Evolutionary conservation across 306 rosid species (phyloP), one percentile per base, ranked within the genome.

Genomic region (Acacia crassicarpa): DNA sequence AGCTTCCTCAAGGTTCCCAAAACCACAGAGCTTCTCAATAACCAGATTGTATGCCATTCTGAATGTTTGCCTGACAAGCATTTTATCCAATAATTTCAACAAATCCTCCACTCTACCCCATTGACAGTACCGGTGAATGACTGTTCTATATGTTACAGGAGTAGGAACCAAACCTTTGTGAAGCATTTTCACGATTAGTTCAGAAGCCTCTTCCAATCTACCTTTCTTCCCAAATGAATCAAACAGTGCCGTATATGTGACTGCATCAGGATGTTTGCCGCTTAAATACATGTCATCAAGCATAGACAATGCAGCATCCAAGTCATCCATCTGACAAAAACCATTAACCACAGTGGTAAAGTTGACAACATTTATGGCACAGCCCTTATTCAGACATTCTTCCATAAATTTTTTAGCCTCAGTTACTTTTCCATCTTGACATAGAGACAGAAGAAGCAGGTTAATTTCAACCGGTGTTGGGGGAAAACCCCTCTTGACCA

Each of bases 391-490:
- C 63, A 92, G 85, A 74, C 91, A 95, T 85, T 91, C 88, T 88
- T 93, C 95, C 82, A 93, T 73, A 81, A 88, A 87, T 67, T 66
- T 86, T 85, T 92, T 88, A 87, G 98, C 99, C 82, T 84, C 93
- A n/a, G 76, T n/a, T 73, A 77, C 80, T 85, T 87, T 87, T 82
- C 91, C 90, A 61, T 89, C 91, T 80, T 62, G 83, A 84, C 94
- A 89, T 23, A 93, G 89, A n/a, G 95, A 85, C 74, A 89, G 97
- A 80, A 91, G 80, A 71, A 93, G 82, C 78, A 88, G 78, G 82
- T 95, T 95, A 77, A 95, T 90, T 78, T 95, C 98, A 67, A 91
- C 94, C n/a, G 98, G 88, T 73, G 80, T 88, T 23, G 97, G 97
- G 41, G 85, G 67, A 82, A 95, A 89, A 0, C 98, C 97, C 81